A percentile compares a stretch with the other conserved stretches of the same genome.
These are phyloP conservation scores for Moniliella sp. DNA, from an alignment of 1,284 basidiomycete genomes.

Conservation along the genomic window DNA sequence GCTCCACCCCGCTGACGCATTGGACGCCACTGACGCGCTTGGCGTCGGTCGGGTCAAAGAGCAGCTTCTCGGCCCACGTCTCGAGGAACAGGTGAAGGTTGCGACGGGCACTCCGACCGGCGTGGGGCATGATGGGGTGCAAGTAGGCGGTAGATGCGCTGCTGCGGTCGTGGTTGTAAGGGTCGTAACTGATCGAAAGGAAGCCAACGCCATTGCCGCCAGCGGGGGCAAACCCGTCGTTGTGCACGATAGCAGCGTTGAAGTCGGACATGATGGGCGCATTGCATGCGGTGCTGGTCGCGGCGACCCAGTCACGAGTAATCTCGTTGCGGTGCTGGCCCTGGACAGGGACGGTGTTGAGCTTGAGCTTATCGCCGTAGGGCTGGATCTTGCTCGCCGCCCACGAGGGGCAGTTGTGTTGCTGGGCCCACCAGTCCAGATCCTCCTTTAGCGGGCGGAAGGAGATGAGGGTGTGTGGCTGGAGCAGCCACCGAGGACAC, in stretches of 20 bases:
- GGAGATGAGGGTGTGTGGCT: conserved; percentile 35
- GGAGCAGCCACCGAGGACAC: conserved; percentile 32
- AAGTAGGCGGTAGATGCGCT: conserved; percentile 32
- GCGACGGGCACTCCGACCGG: conserved; percentile 17
- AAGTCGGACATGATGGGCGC: conserved; percentile 28
- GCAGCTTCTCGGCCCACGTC: conserved; percentile 26
- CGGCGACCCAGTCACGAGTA: conserved; percentile 29
- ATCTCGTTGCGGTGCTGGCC: conserved; percentile 32
- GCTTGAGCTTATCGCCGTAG: conserved; percentile 31
- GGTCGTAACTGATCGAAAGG: conserved; percentile 34
- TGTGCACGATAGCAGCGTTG: conserved; percentile 18
- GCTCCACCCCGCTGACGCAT: conserved; percentile 1
- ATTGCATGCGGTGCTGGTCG: conserved; percentile 17
- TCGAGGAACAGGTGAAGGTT: conserved; percentile 34
- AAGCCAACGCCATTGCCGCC: conserved; percentile 30
- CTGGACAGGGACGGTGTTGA: conserved; percentile 32
- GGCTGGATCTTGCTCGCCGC: conserved; percentile 19
- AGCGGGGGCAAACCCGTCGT: conserved; percentile 6
- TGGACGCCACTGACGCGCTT: conserved; percentile 1
- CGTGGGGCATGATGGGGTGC: conserved; percentile 34
- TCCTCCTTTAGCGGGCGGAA: conserved; percentile 34
- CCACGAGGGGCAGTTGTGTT: conserved; percentile 28
- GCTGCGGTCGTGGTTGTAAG: conserved; percentile 24
- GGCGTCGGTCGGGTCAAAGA: conserved; percentile 8
- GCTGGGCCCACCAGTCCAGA: conserved; percentile 30